phyloP scores from a whole-genome alignment of 345 rosid genomes.

The Boechera divaricarpa region DNA sequence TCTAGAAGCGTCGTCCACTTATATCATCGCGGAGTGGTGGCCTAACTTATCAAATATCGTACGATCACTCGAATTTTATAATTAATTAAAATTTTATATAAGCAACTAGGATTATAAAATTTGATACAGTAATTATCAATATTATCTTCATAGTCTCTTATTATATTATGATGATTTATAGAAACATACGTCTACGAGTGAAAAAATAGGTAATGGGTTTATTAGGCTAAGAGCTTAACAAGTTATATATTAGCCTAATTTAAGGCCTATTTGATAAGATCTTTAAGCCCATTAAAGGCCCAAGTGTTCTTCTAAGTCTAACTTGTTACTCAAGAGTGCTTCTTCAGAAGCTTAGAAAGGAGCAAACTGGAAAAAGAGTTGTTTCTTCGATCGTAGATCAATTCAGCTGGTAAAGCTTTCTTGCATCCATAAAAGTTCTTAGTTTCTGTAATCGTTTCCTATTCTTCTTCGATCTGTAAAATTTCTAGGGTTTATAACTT shows the following conservation, averaged over 20 bases:
- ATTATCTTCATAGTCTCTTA: slow-evolving; percentile 29
- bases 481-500: background rate
- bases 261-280: background rate
- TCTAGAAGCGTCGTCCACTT: slow-evolving; percentile 36
- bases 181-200: background rate
- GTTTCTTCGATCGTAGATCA: slow-evolving; percentile 25
- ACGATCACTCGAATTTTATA: slow-evolving; percentile 18
- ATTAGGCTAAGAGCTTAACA: background rate
- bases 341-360: slow-evolving; percentile 1
- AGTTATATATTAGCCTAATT: background rate
- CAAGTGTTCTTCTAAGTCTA: slow-evolving; percentile 2
- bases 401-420: slow-evolving; percentile 22
- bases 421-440: background rate
- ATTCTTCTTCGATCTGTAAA: background rate
- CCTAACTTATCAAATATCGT: slow-evolving; percentile 43
- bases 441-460: slow-evolving; percentile 3
- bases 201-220: background rate
- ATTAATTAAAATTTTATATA: background rate
- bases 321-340: slow-evolving; percentile 39
- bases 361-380: background rate
- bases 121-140: slow-evolving; percentile 1
- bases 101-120: slow-evolving; percentile 26
- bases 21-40: slow-evolving; percentile 41
- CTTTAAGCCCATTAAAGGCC: slow-evolving; percentile 2
- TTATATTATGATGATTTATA: background rate